Conservation (phyloP, 1,284 basidiomycete species). For the Ustilago xerochloae region DNA sequence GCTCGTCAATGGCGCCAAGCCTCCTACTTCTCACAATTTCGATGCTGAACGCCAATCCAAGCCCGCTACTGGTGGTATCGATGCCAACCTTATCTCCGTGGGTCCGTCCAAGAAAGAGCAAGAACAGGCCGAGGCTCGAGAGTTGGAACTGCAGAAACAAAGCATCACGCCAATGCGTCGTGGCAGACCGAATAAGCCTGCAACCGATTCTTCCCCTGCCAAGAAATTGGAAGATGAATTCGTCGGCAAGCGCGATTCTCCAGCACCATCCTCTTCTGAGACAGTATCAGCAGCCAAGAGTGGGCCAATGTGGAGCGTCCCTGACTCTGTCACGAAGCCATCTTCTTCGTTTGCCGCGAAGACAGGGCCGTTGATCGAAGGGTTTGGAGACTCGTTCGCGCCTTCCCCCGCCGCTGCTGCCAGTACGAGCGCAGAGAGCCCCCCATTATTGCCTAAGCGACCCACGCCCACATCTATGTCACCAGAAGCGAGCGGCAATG, state of each 20-base stretch:
- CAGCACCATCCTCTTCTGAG: neutral
- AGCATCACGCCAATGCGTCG: conserved; percentile 69
- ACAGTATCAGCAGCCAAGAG: conserved; percentile 5
- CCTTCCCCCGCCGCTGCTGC: conserved; percentile 2
- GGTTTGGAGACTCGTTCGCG: conserved; percentile 42
- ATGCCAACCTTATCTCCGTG: conserved; percentile 47
- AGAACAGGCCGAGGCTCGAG: conserved; percentile 44
- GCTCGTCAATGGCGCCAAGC: conserved; percentile 17
- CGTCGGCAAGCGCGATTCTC: conserved; percentile 8
- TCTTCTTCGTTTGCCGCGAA: conserved; percentile 1
- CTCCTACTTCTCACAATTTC: neutral
- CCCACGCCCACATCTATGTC: conserved; percentile 18
- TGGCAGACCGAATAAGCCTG: conserved; percentile 63
- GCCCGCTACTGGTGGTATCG: conserved; percentile 16
- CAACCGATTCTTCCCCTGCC: conserved; percentile 14
- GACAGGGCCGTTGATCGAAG: conserved; percentile 33
- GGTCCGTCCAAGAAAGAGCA: conserved; percentile 44
- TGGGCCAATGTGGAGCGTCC: conserved; percentile 16
- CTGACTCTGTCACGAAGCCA: conserved; percentile 10
- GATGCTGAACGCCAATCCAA: conserved; percentile 6
- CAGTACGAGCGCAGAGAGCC: conserved; percentile 2
- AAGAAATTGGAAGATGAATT: conserved; percentile 14
- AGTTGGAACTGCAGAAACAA: conserved; percentile 51
- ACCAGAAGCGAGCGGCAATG: conserved; percentile 15
- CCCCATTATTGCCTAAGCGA: conserved; percentile 26